phyloP scores from a whole-genome alignment of 805 yeast species.

The Lachancea sp. region DNA sequence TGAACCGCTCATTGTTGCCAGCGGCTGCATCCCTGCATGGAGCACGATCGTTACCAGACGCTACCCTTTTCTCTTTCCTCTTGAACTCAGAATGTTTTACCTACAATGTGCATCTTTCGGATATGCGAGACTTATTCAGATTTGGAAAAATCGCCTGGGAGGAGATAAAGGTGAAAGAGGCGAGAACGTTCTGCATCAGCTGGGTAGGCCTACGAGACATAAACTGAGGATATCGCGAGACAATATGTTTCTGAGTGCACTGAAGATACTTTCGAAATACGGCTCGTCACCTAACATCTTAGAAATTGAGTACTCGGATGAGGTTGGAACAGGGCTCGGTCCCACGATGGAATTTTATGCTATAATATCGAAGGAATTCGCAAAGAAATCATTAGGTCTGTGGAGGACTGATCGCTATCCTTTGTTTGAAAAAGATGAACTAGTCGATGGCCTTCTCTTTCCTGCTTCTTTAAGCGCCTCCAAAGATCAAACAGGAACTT shows the following conservation, averaged over 20 bases:
- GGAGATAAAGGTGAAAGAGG: conserved; percentile 30
- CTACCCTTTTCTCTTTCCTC: conserved; percentile 78
- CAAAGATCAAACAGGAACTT: conserved; percentile 35
- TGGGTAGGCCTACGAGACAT: conserved; percentile 74
- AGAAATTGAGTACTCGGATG: conserved; percentile 83
- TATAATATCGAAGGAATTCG: conserved; percentile 67
- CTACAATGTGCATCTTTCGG: conserved; percentile 89
- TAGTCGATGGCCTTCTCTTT: conserved; percentile 52
- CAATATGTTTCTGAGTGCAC: conserved; percentile 65
- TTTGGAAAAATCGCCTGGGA: conserved; percentile 58
- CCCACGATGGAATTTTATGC: conserved; percentile 94
- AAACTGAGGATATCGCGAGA: conserved; percentile 73
- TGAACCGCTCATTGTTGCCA: conserved; percentile 80
- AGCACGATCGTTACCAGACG: conserved; percentile 61
- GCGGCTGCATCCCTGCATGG: conserved; percentile 86
- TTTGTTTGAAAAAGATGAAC: conserved; percentile 29
- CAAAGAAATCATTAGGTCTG: conserved; percentile 47
- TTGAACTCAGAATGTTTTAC: conserved; percentile 71
- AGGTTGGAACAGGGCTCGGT: conserved; percentile 94
- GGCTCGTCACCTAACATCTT: conserved; percentile 75
- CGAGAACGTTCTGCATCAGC: conserved; percentile 33
- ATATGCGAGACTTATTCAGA: conserved; percentile 69
- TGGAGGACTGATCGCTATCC: conserved; percentile 54
- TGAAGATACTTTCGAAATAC: conserved; percentile 67
- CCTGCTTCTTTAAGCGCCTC: conserved; percentile 53